Percentiles rank a stretch among this genome's conserved stretches.
Evolutionary conservation across 2,329 filamentous ascomycete genomes (phyloP).

Genomic region (Xylariaceae sp.): DNA sequence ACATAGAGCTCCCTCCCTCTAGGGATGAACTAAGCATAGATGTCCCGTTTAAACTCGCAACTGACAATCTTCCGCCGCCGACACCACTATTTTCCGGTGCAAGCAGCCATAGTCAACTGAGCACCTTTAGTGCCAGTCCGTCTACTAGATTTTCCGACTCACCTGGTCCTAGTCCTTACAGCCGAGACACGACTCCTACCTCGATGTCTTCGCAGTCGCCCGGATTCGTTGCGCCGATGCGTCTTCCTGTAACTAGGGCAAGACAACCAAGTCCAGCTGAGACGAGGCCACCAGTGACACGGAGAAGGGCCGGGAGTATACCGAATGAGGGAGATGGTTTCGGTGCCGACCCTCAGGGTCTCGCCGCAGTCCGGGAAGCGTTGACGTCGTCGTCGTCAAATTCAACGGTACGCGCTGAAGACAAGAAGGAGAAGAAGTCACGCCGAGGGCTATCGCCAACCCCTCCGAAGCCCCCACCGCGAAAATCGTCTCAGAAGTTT

Average conservation of each 20-base stretch:
- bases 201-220: slow-evolving; percentile 78
- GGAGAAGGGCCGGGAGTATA: slow-evolving; percentile 59
- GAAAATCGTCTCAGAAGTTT: slow-evolving; percentile 63
- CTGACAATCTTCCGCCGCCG: slow-evolving; percentile 67
- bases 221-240: slow-evolving; percentile 55
- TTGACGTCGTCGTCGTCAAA: slow-evolving; percentile 73
- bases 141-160: slow-evolving; percentile 78
- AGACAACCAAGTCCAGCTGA: slow-evolving; percentile 59
- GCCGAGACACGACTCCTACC: slow-evolving; percentile 76
- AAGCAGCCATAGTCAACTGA: slow-evolving; percentile 54
- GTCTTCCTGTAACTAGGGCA: slow-evolving; percentile 48
- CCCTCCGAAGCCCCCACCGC: slow-evolving; percentile 63
- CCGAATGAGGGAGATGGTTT: slow-evolving; percentile 52
- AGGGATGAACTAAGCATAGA: slow-evolving; percentile 45
- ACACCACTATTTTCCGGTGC: slow-evolving; percentile 66
- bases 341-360: slow-evolving; percentile 55
- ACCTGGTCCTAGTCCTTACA: slow-evolving; percentile 69
- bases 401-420: slow-evolving; percentile 64
- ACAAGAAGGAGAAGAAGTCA: slow-evolving; percentile 49
- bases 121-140: slow-evolving; percentile 68
- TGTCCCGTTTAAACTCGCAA: slow-evolving; percentile 59
- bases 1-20: slow-evolving; percentile 44
- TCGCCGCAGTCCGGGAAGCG: slow-evolving; percentile 70
- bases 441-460: slow-evolving; percentile 49
- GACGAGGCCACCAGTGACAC: slow-evolving; percentile 62